Evolutionary conservation across 768 basidiomycete species (phyloP).

Genomic region (Russula olivacea): DNA sequence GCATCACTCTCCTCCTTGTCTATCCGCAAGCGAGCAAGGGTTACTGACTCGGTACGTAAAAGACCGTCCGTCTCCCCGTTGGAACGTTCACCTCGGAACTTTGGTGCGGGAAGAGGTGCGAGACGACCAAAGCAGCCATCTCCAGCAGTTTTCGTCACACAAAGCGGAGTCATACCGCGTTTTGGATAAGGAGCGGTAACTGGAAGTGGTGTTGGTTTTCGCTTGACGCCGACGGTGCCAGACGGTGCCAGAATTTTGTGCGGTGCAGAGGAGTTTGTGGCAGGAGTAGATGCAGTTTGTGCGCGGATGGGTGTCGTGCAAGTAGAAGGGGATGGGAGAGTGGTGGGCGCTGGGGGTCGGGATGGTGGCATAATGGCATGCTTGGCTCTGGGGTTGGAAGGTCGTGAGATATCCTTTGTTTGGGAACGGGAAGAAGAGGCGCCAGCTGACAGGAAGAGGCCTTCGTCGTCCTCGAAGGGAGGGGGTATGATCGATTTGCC

Average conservation of each 20-base stretch:
- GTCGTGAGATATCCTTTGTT: slow-evolving; percentile 7
- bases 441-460: slow-evolving; percentile 20
- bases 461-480: slow-evolving; percentile 23
- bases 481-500: slow-evolving; percentile 1
- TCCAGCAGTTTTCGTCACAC: slow-evolving; percentile 21
- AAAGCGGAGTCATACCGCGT: slow-evolving; percentile 23
- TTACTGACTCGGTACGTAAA: slow-evolving; percentile 26
- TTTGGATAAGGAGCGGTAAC: slow-evolving; percentile 24
- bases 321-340: not conserved
- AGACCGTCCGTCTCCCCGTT: slow-evolving; percentile 17
- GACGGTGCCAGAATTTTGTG: not conserved
- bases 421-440: slow-evolving; percentile 11
- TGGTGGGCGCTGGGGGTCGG: not conserved
- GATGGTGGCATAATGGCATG: slow-evolving; percentile 8
- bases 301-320: not conserved
- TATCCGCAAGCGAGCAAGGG: slow-evolving; percentile 22
- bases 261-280: not conserved
- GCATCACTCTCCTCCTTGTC: slow-evolving; percentile 21
- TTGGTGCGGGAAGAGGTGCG: slow-evolving; percentile 26
- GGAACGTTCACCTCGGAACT: slow-evolving; percentile 19
- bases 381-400: slow-evolving; percentile 5
- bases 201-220: slow-evolving; percentile 23
- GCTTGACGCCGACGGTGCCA: slow-evolving; percentile 21
- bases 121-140: slow-evolving; percentile 24
- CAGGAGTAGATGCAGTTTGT: not conserved